phyloP scores from a whole-genome alignment of 768 basidiomycete genomes.

The Mycena floridula region DNA sequence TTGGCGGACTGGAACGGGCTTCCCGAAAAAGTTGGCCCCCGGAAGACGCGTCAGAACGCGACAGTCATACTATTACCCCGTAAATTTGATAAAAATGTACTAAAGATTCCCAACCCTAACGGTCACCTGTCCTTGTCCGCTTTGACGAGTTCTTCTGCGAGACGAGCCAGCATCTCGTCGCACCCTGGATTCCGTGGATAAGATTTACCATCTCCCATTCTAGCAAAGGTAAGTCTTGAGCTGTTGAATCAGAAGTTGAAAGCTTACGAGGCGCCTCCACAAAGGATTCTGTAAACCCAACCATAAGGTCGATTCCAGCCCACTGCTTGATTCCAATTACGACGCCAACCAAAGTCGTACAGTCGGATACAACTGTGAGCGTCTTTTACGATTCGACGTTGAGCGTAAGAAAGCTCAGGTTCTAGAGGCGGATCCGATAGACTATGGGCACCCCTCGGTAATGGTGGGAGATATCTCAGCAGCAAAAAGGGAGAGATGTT shows the following conservation, averaged over 20 bases:
- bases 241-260: slow-evolving; percentile 1
- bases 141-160: slow-evolving; percentile 58
- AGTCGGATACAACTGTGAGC: slow-evolving; percentile 55
- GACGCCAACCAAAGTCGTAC: slow-evolving; percentile 71
- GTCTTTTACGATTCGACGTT: slow-evolving; percentile 58
- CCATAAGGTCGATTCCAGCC: slow-evolving; percentile 49
- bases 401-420: slow-evolving; percentile 58
- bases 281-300: slow-evolving; percentile 47
- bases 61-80: no score
- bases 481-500: slow-evolving; percentile 70
- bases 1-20: no score
- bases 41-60: no score
- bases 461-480: slow-evolving; percentile 61
- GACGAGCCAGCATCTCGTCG: slow-evolving; percentile 57
- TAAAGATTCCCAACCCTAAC: no score
- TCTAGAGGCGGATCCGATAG: slow-evolving; percentile 70
- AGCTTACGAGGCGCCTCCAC: slow-evolving; percentile 62
- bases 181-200: slow-evolving; percentile 67
- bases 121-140: slow-evolving; percentile 38
- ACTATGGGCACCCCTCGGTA: slow-evolving; percentile 41
- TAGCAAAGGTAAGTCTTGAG: slow-evolving; percentile 16
- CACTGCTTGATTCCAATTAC: slow-evolving; percentile 65
- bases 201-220: slow-evolving; percentile 58
- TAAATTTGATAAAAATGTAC: no score
- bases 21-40: no score